A percentile compares a stretch with the other conserved stretches of the same genome.
Conservation (phyloP, 805 yeast species). For the Pichia cabralensis region DNA sequence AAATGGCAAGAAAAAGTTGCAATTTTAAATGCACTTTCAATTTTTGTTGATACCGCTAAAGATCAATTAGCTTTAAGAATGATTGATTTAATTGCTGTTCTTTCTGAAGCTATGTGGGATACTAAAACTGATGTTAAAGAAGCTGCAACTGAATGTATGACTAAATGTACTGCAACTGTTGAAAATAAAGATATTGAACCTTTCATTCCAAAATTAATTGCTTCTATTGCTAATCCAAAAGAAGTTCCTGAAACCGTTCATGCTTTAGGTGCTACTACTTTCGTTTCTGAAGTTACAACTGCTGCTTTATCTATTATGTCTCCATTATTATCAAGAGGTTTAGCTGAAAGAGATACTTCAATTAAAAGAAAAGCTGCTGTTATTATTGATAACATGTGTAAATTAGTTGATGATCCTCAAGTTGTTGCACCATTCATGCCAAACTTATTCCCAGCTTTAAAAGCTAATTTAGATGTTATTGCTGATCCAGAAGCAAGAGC, state of each 20-base stretch:
- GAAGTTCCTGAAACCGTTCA: slow-evolving; percentile 99
- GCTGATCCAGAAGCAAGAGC: slow-evolving; percentile 99
- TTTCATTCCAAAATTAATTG: slow-evolving; percentile 95
- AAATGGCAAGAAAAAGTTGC: slow-evolving; percentile 99
- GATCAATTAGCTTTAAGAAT: slow-evolving; percentile 95
- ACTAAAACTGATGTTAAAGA: slow-evolving; percentile 97
- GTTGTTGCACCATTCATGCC: slow-evolving; percentile 98
- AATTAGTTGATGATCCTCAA: slow-evolving; percentile 99
- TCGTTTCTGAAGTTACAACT: slow-evolving; percentile 98
- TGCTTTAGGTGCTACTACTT: slow-evolving; percentile 98
- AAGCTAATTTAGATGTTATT: slow-evolving; percentile 87
- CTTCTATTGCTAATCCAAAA: slow-evolving; percentile 93
- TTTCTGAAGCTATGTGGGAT: slow-evolving; percentile 99
- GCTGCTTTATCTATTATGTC: slow-evolving; percentile 99
- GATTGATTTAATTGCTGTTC: slow-evolving; percentile 98
- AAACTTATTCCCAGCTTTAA: slow-evolving; percentile 92
- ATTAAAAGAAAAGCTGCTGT: slow-evolving; percentile 99
- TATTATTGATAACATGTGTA: slow-evolving; percentile 99
- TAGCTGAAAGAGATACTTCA: slow-evolving; percentile 98
- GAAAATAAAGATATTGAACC: slow-evolving; percentile 99
- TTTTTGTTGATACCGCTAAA: slow-evolving; percentile 89
- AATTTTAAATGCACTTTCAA: slow-evolving; percentile 73
- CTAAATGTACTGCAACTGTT: slow-evolving; percentile 93
- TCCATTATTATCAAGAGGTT: slow-evolving; percentile 97
- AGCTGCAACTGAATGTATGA: slow-evolving; percentile 92